Evolutionary conservation across 371 early-diverging fungal species (phyloP), one percentile per base, ranked within the genome.

Genomic region (Lichtheimia corymbifera): DNA sequence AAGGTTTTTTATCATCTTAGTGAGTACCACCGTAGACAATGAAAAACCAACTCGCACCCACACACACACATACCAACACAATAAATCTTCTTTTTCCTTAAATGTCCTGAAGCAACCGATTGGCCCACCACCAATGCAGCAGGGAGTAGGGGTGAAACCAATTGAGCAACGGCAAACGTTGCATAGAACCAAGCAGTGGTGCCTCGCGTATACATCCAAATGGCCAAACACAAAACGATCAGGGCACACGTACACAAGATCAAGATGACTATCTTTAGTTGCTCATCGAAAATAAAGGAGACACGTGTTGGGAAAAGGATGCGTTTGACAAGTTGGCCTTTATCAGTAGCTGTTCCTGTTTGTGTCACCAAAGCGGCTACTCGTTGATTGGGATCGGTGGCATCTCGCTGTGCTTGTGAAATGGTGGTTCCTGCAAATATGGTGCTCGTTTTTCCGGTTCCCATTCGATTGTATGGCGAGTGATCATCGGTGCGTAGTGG

Each of bases 251-350:
- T 63, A 24, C 79, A 60, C 28, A 87, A 64, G 40, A 89, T 77
- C 22, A 77, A 62, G 50, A 87, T 79, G 14, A 89, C 89, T 49
- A 89, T 68, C 68, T 88, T 88, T 54, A 89, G 76, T 50, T 89
- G 89, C 60, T 87, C 87, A 61, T 78, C 77, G 63, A 89, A 89
- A 40, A 88, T 78, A 65, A 88, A 89, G 2, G 80, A 80, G 24
- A 89, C 79, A 51, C 78, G 75, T 20, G 65, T 78, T 28, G 91
- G 89, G 64, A 83, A 88, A 4, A 91, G 66, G 57, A 95, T 91
- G 66, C 86, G 88, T 66, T 85, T 83, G 44, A 95, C 79, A 12
- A 93, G 72, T 54, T 83, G 74, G 41, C 95, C 95, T 61, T 89
- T 88, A 43, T 86, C 77, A 30, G 93, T 91, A 15, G 74, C 62